Percentiles rank a stretch among this genome's conserved stretches.
phyloP scores from a whole-genome alignment of 495 filamentous ascomycete species.

The Penicillium arizonense region DNA sequence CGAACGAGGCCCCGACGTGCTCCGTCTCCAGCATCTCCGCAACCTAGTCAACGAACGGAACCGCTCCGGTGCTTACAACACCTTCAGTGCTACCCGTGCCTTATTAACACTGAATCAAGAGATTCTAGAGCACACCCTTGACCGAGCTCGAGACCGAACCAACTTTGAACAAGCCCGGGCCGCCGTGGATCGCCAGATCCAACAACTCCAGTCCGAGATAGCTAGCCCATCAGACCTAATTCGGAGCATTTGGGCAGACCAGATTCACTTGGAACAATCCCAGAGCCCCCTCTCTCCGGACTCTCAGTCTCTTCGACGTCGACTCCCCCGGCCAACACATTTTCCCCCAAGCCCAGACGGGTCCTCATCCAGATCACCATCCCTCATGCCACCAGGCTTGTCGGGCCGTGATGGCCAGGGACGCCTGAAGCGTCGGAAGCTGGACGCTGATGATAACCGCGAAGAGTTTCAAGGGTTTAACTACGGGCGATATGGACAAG shows the following conservation, averaged over 20 bases:
- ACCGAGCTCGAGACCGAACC: constrained; percentile 18
- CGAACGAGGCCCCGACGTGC: constrained; percentile 14
- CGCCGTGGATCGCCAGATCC: constrained; percentile 26
- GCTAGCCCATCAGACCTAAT: constrained; percentile 9
- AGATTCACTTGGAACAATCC: constrained; percentile 8
- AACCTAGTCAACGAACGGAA: constrained; percentile 39
- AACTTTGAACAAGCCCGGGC: constrained; percentile 28
- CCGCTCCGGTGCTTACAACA: constrained; percentile 39
- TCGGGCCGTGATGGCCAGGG: constrained; percentile 34
- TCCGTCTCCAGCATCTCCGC: constrained; percentile 39
- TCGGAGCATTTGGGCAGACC: constrained; percentile 10
- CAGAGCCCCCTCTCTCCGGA: neutral
- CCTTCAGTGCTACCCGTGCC: constrained; percentile 37
- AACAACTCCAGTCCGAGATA: constrained; percentile 16
- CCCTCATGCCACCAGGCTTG: constrained; percentile 32
- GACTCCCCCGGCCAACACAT: constrained; percentile 8
- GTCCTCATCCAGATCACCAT: constrained; percentile 21
- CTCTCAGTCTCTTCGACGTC: constrained; percentile 1
- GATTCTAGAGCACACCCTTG: constrained; percentile 29
- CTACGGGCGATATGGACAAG: constrained; percentile 82
- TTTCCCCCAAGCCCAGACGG: neutral
- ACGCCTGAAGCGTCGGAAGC: constrained; percentile 69
- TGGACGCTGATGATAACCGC: constrained; percentile 59
- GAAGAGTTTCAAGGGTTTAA: constrained; percentile 58
- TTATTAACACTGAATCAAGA: constrained; percentile 41